phyloP scores from a whole-genome alignment of 495 filamentous ascomycete genomes.

The Aspergillus coremiiformis region DNA sequence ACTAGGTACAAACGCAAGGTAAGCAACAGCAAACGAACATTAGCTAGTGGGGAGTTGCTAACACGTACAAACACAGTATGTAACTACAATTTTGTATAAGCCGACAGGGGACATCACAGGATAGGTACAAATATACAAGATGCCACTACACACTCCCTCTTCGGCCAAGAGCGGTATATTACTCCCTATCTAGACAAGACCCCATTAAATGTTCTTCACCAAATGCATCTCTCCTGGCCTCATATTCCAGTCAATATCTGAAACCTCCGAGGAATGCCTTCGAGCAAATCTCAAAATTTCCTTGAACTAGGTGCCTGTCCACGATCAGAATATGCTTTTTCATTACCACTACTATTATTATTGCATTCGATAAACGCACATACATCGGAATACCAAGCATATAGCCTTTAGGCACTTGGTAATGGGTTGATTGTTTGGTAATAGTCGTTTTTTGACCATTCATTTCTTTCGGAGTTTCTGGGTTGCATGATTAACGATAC shows the following conservation, averaged over 20 bases:
- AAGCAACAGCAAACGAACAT: constrained; percentile 10
- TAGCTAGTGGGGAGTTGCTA: neutral
- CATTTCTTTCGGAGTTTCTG: neutral
- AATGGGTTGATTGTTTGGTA: neutral
- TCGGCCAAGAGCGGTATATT: neutral
- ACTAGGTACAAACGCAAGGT: constrained; percentile 97
- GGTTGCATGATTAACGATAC: constrained; percentile 1
- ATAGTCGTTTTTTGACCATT: neutral
- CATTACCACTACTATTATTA: neutral
- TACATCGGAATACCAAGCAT: neutral
- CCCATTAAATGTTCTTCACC: neutral
- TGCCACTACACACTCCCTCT: neutral
- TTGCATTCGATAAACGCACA: neutral
- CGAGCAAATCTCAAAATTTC: neutral
- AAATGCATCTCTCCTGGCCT: neutral
- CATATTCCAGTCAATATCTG: neutral
- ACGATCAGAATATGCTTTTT: neutral
- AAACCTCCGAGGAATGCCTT: neutral
- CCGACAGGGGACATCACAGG: constrained; percentile 53
- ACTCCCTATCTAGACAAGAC: neutral
- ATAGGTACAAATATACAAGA: constrained; percentile 13
- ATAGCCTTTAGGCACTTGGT: neutral
- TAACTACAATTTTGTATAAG: constrained; percentile 97
- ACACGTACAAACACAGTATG: constrained; percentile 56
- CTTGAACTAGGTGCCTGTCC: neutral